Base-by-base conservation (phyloP, 1,284 basidiomycete species). In the Takashimella koratensis region DNA sequence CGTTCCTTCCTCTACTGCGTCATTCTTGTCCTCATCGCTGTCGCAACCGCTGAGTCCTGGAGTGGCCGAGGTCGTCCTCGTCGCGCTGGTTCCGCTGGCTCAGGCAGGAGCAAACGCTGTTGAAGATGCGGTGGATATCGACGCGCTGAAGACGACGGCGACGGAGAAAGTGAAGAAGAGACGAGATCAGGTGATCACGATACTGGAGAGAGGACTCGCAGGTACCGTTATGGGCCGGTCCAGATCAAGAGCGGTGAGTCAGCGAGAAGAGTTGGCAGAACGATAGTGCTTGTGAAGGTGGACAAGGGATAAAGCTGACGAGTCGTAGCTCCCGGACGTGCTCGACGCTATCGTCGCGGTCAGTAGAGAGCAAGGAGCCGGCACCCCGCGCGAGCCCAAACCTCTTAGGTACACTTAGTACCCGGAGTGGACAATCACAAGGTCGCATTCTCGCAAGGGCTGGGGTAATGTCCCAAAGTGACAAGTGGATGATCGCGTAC, bases 311-410 rank as follows among this genome's bases (percentile, higher is more conserved):
- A 36, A 36, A 8, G 8, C 30, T 8, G 8, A 20, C 48, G 27
- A 13, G 43, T 44, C 21, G 1, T 51, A 65, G 63, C 55, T 65
- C 11, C 56, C 59, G 20, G 64, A 66, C 43, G 26, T 65, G 1
- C 57, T 66, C 20, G 58, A 49, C n/a, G 58, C 66, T 3, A 54
- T 67, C 3, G 48, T 59, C 5, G n/a, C n/a, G n/a, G n/a, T n/a
- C n/a, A n/a, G n/a, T n/a, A n/a, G n/a, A n/a, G n/a, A n/a, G n/a
- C n/a, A n/a, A n/a, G n/a, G n/a, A n/a, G n/a, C n/a, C n/a, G n/a
- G n/a, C n/a, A n/a, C n/a, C n/a, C n/a, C n/a, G n/a, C n/a, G n/a
- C n/a, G n/a, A n/a, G n/a, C n/a, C n/a, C n/a, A n/a, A n/a, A n/a
- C n/a, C n/a, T n/a, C n/a, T n/a, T n/a, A n/a, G n/a, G n/a, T n/a